Base-by-base conservation (phyloP, 352 stramenopile genomes). In the Thraustochytrium sp. region DNA sequence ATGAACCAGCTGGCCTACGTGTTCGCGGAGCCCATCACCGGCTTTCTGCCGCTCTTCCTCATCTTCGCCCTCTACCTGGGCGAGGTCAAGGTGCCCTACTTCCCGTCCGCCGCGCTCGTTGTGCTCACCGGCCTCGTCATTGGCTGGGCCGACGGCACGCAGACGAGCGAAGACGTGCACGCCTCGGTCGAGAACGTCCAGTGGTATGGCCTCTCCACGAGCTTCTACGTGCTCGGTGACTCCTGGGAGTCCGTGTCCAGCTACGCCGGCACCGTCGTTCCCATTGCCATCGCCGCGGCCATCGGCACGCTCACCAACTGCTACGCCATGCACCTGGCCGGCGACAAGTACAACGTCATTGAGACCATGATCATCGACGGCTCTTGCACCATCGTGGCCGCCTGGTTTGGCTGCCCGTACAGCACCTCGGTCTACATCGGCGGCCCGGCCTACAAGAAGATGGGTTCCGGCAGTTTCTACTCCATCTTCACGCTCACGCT, bases 371-470 rank as follows among this genome's bases (percentile, higher is more conserved):
- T 85, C 40, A 64, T 38, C 26, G 85, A 87, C 44, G 85, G 85
- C n/a, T 31, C 85, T 31, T 84, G 85, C 48, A 87, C 85, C 40
- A 87, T 87, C 49, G 80, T 87, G 31, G 72, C 38, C 23, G 82
- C 85, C 18, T 84, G 87, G 31, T 87, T 87, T 31, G 85, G 85
- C 8, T 86, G 74, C 11, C 76, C 75, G 3, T 87, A 87, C 53
- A 77, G 84, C 62, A 87, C 77, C 23, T 80, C 82, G 29, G 85
- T 87, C 38, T 87, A 87, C 84, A 85, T 86, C 34, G 84, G 84
- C 49, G 84, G 87, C 49, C 83, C 85, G 1, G 85, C 76, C 34
- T 85, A 87, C 68, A 86, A 87, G 53, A 85, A 80, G 48, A 87
- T 86, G 51, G 85, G 83, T 8, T 84, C 62, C 34, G 80, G 85